phyloP scores from a whole-genome alignment of 164 flowering plant species.

The Tinospora cordifolia region DNA sequence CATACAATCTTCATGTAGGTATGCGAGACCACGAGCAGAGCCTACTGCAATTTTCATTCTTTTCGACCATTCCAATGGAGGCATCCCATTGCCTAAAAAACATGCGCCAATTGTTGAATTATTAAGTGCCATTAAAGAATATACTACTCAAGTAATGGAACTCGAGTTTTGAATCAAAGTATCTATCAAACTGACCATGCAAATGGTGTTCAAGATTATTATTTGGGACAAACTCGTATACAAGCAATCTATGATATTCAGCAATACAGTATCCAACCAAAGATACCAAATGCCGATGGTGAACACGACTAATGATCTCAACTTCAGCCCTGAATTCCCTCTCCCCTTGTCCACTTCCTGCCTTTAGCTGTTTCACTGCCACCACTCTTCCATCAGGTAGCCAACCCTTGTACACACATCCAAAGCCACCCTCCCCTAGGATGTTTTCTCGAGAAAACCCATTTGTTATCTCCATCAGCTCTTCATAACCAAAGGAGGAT shows the following conservation, averaged over 20 bases:
- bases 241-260: constrained; percentile 46
- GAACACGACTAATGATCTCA: constrained; percentile 63
- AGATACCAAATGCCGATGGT: constrained; percentile 65
- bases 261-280: constrained; percentile 54
- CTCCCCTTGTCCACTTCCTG: constrained; percentile 60
- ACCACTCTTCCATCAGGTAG: constrained; percentile 43
- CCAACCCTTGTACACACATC: constrained; percentile 48
- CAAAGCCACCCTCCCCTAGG: constrained; percentile 61
- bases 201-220: constrained; percentile 52
- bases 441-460: constrained; percentile 43
- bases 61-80: constrained; percentile 60
- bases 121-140: neutral
- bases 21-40: constrained; percentile 73
- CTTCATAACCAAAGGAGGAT: constrained; percentile 41
- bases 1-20: constrained; percentile 83
- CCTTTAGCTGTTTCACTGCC: constrained; percentile 58
- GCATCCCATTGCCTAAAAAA: constrained; percentile 38
- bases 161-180: neutral
- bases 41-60: constrained; percentile 63
- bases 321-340: constrained; percentile 62
- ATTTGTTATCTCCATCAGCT: constrained; percentile 40
- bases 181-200: constrained; percentile 34
- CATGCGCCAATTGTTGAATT: constrained; percentile 1
- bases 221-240: constrained; percentile 58
- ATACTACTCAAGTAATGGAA: constrained; percentile 6